Conservation (phyloP, 192 early-diverging fungal genomes). For the Chytriomyces hyalinus region DNA sequence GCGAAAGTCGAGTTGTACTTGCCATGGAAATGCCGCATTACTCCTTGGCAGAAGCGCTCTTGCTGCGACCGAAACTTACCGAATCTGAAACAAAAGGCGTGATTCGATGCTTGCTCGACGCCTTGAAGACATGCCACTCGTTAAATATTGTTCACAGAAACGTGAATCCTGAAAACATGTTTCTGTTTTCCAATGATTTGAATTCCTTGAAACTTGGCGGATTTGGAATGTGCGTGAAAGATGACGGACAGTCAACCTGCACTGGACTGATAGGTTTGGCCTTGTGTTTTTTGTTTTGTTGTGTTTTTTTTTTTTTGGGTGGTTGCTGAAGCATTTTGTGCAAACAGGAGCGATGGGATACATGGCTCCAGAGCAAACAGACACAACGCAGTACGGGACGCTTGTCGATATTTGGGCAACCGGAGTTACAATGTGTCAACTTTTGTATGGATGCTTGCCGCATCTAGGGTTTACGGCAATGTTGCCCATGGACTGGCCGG, state of each 20-base stretch:
- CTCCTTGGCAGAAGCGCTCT: background rate
- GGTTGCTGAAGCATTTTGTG: too few species aligned
- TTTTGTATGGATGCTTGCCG: too few species aligned
- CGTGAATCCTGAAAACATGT: background rate
- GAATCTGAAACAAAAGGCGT: slow-evolving; percentile 2
- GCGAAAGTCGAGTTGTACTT: background rate
- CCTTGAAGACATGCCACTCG: background rate
- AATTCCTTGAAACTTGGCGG: slow-evolving; percentile 7
- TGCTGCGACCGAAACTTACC: background rate
- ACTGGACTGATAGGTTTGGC: too few species aligned
- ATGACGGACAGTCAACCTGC: background rate
- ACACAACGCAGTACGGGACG: too few species aligned
- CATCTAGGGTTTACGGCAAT: too few species aligned
- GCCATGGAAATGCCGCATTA: background rate
- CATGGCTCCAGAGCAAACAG: too few species aligned
- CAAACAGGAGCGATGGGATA: too few species aligned
- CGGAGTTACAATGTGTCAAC: too few species aligned
- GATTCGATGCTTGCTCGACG: background rate
- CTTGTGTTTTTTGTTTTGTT: too few species aligned
- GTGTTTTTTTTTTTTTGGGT: too few species aligned
- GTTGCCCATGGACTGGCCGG: too few species aligned
- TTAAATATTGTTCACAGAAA: slow-evolving; percentile 5
- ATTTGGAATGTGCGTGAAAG: background rate
- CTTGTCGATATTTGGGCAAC: too few species aligned
- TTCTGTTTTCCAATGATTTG: slow-evolving; percentile 8